Conservation (phyloP, 192 early-diverging fungal species). For the Backusella westeae region DNA sequence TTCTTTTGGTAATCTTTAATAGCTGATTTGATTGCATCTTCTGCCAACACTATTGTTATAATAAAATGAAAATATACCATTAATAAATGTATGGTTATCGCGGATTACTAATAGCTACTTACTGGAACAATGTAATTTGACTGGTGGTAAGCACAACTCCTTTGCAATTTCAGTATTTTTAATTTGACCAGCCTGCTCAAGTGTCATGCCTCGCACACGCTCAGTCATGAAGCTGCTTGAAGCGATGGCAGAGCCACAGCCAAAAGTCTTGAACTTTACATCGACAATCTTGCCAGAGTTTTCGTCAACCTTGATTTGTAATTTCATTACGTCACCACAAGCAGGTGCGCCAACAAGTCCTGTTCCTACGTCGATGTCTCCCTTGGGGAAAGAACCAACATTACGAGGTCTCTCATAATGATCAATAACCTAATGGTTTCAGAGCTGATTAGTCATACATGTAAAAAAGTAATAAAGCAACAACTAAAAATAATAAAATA, state of each 20-base stretch:
- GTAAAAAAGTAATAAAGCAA: not conserved
- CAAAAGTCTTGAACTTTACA: slow-evolving; percentile 99
- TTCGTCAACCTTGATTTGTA: slow-evolving; percentile 98
- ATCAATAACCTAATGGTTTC: slow-evolving; percentile 78
- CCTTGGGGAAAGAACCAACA: slow-evolving; percentile 90
- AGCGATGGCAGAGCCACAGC: slow-evolving; percentile 96
- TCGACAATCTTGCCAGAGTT: slow-evolving; percentile 85
- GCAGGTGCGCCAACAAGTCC: slow-evolving; percentile 91
- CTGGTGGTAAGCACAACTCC: slow-evolving; percentile 92
- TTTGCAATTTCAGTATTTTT: slow-evolving; percentile 98
- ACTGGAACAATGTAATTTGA: slow-evolving; percentile 98
- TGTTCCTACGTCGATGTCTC: slow-evolving; percentile 88
- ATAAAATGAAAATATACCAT: not conserved
- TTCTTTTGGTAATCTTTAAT: slow-evolving; percentile 95
- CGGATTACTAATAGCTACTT: slow-evolving; percentile 33
- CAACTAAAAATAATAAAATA: not conserved
- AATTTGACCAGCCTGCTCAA: slow-evolving; percentile 88
- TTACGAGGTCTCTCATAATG: slow-evolving; percentile 97
- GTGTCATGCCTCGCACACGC: slow-evolving; percentile 90
- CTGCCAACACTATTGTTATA: slow-evolving; percentile 81
- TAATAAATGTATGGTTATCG: not conserved
- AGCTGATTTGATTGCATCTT: slow-evolving; percentile 99
- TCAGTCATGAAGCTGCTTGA: slow-evolving; percentile 91
- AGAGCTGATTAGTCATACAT: not conserved
- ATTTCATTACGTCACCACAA: slow-evolving; percentile 90